These are phyloP conservation scores for Neocucurbitaria cava DNA, from an alignment of 2,329 filamentous ascomycete species.

Conservation along the genomic window DNA sequence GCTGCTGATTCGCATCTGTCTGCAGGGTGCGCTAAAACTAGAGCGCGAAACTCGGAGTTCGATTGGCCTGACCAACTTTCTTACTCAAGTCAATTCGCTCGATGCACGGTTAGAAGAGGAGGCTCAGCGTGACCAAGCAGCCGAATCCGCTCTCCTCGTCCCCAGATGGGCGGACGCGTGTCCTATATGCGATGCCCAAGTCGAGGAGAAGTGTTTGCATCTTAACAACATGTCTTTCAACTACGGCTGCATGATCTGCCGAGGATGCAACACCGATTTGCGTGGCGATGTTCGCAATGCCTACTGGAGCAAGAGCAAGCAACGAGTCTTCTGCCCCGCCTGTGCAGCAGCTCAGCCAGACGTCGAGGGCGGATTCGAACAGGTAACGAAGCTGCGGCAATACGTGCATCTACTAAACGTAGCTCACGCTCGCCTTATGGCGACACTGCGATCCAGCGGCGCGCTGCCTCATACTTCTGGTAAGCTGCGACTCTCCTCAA, in stretches of 20 bases:
- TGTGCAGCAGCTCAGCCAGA: constrained; percentile 69
- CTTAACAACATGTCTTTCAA: constrained; percentile 83
- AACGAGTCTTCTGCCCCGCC: constrained; percentile 72
- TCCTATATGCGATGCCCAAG: constrained; percentile 78
- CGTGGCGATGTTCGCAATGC: constrained; percentile 73
- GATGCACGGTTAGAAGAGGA: constrained; percentile 59
- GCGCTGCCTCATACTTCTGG: constrained; percentile 76
- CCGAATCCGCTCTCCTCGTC: constrained; percentile 53
- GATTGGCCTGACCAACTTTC: constrained; percentile 80
- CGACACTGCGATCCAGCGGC: constrained; percentile 83
- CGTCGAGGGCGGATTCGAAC: constrained; percentile 68
- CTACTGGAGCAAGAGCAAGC: constrained; percentile 71
- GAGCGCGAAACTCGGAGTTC: constrained; percentile 81
- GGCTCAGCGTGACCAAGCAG: constrained; percentile 48
- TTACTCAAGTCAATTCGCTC: constrained; percentile 84
- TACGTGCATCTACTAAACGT: constrained; percentile 94
- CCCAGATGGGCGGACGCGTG: constrained; percentile 74
- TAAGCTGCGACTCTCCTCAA: constrained; percentile 47
- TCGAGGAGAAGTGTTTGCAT: constrained; percentile 91
- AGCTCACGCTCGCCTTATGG: constrained; percentile 85
- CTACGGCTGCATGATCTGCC: constrained; percentile 74
- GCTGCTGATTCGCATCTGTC: constrained; percentile 92
- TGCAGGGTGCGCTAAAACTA: constrained; percentile 89
- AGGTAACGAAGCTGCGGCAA: constrained; percentile 86
- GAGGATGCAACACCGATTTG: constrained; percentile 76